Conservation (phyloP, 1,284 basidiomycete species). For the Tylopilus orsonianus region DNA sequence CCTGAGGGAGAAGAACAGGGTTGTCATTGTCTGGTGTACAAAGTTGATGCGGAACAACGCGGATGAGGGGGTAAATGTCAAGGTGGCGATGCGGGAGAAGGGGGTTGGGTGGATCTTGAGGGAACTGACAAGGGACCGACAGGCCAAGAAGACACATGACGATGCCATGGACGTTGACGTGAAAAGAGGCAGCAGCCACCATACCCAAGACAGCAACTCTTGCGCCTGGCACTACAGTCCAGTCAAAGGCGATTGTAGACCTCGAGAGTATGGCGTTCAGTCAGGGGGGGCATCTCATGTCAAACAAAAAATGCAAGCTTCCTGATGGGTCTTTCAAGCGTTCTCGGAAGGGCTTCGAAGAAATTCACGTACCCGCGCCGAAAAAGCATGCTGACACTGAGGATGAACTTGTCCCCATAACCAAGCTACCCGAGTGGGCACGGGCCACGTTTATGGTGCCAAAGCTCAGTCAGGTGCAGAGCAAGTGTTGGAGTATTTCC, state of each 20-base stretch:
- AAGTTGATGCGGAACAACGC: constrained; percentile 90
- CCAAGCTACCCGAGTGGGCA: constrained; percentile 84
- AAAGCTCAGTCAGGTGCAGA: constrained; percentile 93
- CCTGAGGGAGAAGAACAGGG: constrained; percentile 90
- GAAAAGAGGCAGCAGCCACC: constrained; percentile 38
- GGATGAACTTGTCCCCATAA: constrained; percentile 76
- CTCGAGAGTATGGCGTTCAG: constrained; percentile 94
- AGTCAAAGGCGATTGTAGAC: constrained; percentile 87
- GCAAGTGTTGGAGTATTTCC: no score
- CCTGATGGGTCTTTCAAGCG: constrained; percentile 98
- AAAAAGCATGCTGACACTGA: constrained; percentile 72
- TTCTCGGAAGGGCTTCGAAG: constrained; percentile 95
- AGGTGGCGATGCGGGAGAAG: constrained; percentile 98
- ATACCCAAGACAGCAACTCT: constrained; percentile 89
- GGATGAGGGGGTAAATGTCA: constrained; percentile 90
- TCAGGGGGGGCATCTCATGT: constrained; percentile 96
- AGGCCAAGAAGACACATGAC: constrained; percentile 47
- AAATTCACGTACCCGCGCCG: constrained; percentile 96
- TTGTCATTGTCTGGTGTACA: constrained; percentile 98
- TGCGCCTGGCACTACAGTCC: constrained; percentile 83
- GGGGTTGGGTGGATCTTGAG: constrained; percentile 95
- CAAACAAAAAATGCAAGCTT: constrained; percentile 97
- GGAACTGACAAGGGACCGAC: constrained; percentile 79
- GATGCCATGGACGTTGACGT: constrained; percentile 83
- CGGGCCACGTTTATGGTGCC: constrained; percentile 81